Evolutionary conservation across 129 eudicot species (phyloP).

Genomic region (Helianthus annuus): DNA sequence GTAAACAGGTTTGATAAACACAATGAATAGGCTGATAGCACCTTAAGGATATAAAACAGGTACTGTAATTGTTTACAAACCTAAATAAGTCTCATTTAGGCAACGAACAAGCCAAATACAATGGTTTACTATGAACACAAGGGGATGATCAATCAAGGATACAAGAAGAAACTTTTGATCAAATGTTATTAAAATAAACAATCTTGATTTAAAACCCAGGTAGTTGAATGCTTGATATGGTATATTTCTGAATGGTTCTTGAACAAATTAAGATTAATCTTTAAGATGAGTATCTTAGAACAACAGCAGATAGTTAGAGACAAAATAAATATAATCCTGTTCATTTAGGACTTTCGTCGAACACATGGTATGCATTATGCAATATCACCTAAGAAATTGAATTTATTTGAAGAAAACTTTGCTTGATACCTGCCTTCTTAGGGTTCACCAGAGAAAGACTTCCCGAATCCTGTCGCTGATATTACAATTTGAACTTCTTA

Average conservation of each 20-base stretch:
- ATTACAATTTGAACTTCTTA: too few relatives aligned
- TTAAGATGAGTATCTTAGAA: neutral
- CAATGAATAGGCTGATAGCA: neutral
- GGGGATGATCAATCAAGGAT: neutral
- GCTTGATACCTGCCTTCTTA: neutral
- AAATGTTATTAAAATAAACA: neutral
- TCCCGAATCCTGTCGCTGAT: too few relatives aligned
- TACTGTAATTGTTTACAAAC: neutral
- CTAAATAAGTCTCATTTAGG: neutral
- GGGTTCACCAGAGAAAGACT: neutral
- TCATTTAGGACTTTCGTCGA: constrained; percentile 8
- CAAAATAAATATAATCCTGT: neutral
- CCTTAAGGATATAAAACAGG: neutral
- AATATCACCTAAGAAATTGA: neutral
- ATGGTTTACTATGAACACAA: neutral
- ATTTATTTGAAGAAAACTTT: neutral
- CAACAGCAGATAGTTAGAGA: neutral
- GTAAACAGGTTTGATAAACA: neutral
- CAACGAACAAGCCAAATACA: neutral
- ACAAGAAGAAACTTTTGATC: neutral
- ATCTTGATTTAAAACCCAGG: constrained; percentile 1
- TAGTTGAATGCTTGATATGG: neutral
- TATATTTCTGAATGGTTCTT: neutral
- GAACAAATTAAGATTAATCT: neutral
- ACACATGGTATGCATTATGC: neutral